A percentile compares a stretch with the other conserved stretches of the same genome.
phyloP scores from a whole-genome alignment of 179 eudicot genomes.

The Pouteria campechiana region DNA sequence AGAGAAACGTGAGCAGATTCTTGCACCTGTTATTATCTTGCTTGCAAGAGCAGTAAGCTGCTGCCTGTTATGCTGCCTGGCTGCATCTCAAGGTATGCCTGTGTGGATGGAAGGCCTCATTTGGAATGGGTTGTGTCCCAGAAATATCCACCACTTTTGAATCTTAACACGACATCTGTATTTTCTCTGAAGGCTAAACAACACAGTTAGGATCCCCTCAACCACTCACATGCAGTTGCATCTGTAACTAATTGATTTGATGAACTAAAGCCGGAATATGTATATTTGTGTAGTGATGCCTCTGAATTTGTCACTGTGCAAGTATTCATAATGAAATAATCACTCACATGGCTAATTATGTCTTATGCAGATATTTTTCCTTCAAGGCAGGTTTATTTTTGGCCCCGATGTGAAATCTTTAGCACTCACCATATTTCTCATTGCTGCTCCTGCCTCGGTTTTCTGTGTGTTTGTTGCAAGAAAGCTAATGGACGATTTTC shows the following conservation, averaged over 20 bases:
- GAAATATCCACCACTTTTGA: too few species aligned
- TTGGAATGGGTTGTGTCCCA: neutral
- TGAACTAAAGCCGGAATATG: neutral
- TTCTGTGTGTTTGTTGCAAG: constrained; percentile 77
- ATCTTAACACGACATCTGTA: too few species aligned
- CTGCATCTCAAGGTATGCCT: too few species aligned
- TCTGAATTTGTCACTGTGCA: neutral
- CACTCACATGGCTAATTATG: neutral
- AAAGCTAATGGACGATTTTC: constrained; percentile 56
- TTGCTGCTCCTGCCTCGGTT: constrained; percentile 57
- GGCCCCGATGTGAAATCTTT: constrained; percentile 87
- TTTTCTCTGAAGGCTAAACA: too few species aligned
- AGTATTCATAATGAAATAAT: neutral
- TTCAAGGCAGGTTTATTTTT: constrained; percentile 62
- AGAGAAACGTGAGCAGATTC: too few species aligned
- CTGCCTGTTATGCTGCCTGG: too few species aligned
- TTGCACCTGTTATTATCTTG: too few species aligned
- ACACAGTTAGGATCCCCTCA: too few species aligned
- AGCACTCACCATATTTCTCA: constrained; percentile 62
- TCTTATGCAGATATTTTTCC: constrained; percentile 62
- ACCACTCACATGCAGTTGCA: too few species aligned
- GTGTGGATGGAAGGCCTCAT: neutral
- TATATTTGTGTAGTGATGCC: too few species aligned
- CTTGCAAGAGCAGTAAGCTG: too few species aligned
- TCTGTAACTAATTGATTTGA: neutral